Conservation (phyloP, 306 rosid genomes). For the Benincasa hispida region DNA sequence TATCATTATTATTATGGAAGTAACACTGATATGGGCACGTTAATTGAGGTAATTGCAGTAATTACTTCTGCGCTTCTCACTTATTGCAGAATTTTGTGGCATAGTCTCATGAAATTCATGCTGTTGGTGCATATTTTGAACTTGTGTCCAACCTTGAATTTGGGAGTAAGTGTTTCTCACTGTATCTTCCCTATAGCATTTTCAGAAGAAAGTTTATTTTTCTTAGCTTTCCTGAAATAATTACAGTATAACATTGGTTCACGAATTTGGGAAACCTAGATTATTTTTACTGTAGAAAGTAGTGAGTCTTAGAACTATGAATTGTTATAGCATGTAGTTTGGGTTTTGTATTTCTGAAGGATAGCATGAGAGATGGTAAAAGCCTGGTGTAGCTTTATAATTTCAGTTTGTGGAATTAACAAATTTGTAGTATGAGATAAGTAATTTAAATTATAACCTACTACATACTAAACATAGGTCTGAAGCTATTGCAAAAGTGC, state of each 20-base stretch:
- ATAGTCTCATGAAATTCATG: not conserved
- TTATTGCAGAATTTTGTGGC: not conserved
- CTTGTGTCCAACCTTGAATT: not conserved
- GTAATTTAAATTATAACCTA: not conserved
- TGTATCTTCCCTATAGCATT: not conserved
- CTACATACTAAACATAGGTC: not conserved
- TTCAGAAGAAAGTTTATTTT: not conserved
- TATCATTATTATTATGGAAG: conserved; percentile 92
- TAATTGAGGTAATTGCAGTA: conserved; percentile 51
- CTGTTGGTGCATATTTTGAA: not conserved
- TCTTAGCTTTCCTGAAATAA: not conserved
- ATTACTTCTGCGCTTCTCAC: not conserved
- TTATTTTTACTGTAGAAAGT: not conserved
- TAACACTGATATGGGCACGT: conserved; percentile 81
- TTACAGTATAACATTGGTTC: not conserved
- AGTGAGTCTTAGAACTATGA: not conserved
- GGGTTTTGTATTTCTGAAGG: not conserved
- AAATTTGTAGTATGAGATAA: not conserved
- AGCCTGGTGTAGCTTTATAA: not conserved
- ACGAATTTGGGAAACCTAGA: not conserved
- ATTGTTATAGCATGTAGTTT: not conserved
- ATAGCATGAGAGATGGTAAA: not conserved
- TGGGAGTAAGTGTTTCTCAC: not conserved
- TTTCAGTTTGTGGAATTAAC: not conserved
- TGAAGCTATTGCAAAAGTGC: not conserved